Evolutionary conservation across 352 stramenopile species (phyloP), one percentile per base, ranked within the genome.

Genomic region (Pythium volutum): DNA sequence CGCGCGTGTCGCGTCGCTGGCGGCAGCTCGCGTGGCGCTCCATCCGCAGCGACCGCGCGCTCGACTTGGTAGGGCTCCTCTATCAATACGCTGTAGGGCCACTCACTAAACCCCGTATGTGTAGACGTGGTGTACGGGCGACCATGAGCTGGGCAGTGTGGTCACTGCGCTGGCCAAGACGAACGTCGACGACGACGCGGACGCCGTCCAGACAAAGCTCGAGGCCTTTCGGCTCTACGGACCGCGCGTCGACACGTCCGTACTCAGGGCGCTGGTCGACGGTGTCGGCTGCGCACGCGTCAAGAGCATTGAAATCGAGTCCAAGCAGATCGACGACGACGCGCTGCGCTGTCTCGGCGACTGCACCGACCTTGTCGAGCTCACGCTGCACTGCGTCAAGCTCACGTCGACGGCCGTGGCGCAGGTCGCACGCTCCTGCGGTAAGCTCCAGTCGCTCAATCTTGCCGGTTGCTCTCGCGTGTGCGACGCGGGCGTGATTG

Each of bases 391-490:
- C 62, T 93, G 84, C 59, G 86, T 93, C 62, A 91, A 91, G 42
- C 79, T 91, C 59, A 89, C 79, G 6, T 74, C 85, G 54, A 38
- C 51, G 3, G 72, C 76, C 22, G 58, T 93, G 2, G 26, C 76
- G 9, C 36, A 43, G 20, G 84, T 93, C 38, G 74, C 79, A 4
- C 67, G 51, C 2, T 36, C 62, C 0, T 87, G 81, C 29, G 26
- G 26, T 0, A 59, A 72, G 4, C 77, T 97, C 1, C 57, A 60
- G 11, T 56, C 50, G 4, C 61, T 97, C 2, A 74, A 96, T 27
- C 53, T 97, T 3, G 78, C 82, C 0, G 88, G 88, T 18, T 96
- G 87, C 59, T 78, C 75, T 7, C 74, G 86, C 8, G 65, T 97
- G 9, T 74, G 75, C 34, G 90, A 97, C 57, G 81, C 88, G 6